Evolutionary conservation across 257 asterid species (phyloP), one percentile per base, ranked within the genome.

Genomic region (Nicotiana otophora): DNA sequence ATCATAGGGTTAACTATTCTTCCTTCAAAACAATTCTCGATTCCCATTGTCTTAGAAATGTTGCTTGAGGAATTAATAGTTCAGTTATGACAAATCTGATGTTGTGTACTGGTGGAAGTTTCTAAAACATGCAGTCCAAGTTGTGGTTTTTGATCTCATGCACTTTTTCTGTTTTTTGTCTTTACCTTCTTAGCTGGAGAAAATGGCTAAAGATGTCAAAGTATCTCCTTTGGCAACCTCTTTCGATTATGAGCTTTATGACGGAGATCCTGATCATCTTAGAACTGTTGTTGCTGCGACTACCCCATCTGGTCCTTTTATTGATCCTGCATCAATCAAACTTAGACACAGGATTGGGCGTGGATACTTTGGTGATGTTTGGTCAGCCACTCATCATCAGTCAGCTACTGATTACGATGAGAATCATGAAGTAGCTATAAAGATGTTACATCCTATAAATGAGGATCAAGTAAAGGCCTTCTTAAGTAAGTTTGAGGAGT

Each of bases 301-400:
- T 14, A 31, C 33, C 58, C 65, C 42, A 60, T 79, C 88, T 16
- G 54, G 84, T 68, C 78, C 88, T 7, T 81, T 51, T 28, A 85
- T 91, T 10, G 91, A 92, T 46, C 91, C 92, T 55, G 87, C 89
- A 36, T 84, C 92, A 0, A 68, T 92, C 82, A 90, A 88, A 83
- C 82, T 92, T 78, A 87, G 86, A 81, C 88, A 91, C 53, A 84
- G 94, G 87, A 91, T 92, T 12, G 97, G 97, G 19, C 93, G 88
- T 70, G 97, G 97, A 19, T 85, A 77, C 68, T 90, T 91, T 64
- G 97, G 97, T 77, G 92, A 91, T 85, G 93, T 92, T 81, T 92
- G 94, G 97, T 84, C 88, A 65, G 97, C 94, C 65, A 91, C 93
- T 30, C 94, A 91, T 83, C 94, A 92, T 67, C 89, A 83, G 55